Percentiles rank a stretch among this genome's conserved stretches.
phyloP scores from a whole-genome alignment of 2,329 filamentous ascomycete genomes.

The Alternaria tenuissima region DNA sequence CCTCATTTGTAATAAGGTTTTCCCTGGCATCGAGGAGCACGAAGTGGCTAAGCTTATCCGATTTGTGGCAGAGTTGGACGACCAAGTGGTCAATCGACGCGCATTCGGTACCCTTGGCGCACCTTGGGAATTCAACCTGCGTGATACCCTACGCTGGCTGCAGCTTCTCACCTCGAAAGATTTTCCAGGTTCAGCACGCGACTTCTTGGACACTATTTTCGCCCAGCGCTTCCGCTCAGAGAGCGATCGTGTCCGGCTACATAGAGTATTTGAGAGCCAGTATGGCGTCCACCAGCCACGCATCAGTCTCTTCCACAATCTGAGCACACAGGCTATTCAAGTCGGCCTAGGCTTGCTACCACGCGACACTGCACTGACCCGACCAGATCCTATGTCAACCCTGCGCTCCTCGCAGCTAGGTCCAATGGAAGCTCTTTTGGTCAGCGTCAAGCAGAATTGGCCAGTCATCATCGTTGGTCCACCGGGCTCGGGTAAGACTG shows the following conservation, averaged over 20 bases:
- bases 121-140: slow-evolving; percentile 96
- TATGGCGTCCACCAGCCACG: slow-evolving; percentile 61
- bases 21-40: slow-evolving; percentile 67
- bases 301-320: slow-evolving; percentile 70
- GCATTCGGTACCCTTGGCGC: slow-evolving; percentile 67
- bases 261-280: slow-evolving; percentile 70
- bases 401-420: slow-evolving; percentile 64
- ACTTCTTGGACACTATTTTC: slow-evolving; percentile 85
- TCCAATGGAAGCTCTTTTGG: slow-evolving; percentile 84
- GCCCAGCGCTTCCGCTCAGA: slow-evolving; percentile 83
- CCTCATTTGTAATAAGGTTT: slow-evolving; percentile 81
- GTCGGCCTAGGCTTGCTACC: slow-evolving; percentile 77
- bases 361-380: slow-evolving; percentile 60
- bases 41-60: slow-evolving; percentile 74
- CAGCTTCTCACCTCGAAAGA: slow-evolving; percentile 71
- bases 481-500: slow-evolving; percentile 87
- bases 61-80: slow-evolving; percentile 83
- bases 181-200: slow-evolving; percentile 66
- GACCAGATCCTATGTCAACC: slow-evolving; percentile 30
- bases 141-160: slow-evolving; percentile 89
- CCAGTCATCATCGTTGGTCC: slow-evolving; percentile 88
- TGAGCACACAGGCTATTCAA: slow-evolving; percentile 73
- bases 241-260: slow-evolving; percentile 71
- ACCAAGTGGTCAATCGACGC: slow-evolving; percentile 68
- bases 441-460: slow-evolving; percentile 85